Percentiles rank a stretch among this genome's conserved stretches.
Conservation (phyloP, 768 basidiomycete genomes). For the Serpula lacrymans region DNA sequence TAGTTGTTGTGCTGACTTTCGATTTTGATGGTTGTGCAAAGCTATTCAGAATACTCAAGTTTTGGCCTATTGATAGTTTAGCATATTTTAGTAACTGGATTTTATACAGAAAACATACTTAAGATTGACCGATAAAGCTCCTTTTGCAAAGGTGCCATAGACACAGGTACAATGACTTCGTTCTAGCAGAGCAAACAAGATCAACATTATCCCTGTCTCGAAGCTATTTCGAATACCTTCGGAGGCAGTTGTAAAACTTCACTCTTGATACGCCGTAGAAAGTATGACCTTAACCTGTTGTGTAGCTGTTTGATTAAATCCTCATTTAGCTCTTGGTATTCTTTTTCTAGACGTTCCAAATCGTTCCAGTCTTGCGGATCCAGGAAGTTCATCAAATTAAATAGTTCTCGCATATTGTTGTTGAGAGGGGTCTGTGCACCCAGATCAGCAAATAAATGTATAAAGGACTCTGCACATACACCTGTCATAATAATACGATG, state of each 20-base stretch:
- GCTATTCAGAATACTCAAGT: conserved; percentile 60
- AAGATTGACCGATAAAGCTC: conserved; percentile 85
- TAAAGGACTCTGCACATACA: conserved; percentile 36
- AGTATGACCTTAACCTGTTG: conserved; percentile 77
- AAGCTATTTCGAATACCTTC: conserved; percentile 52
- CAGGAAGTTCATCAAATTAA: conserved; percentile 96
- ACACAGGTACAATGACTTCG: conserved; percentile 88
- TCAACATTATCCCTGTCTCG: background rate
- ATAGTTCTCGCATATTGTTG: conserved; percentile 94
- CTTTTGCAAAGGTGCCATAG: conserved; percentile 82
- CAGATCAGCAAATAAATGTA: conserved; percentile 3
- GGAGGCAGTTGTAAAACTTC: conserved; percentile 91
- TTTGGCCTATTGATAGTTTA: conserved; percentile 51
- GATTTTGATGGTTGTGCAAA: conserved; percentile 46
- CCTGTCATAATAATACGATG: conserved; percentile 92
- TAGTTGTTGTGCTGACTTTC: conserved; percentile 23
- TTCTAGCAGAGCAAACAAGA: conserved; percentile 46
- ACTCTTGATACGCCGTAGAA: conserved; percentile 89
- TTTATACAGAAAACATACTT: conserved; percentile 42
- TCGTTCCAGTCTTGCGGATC: conserved; percentile 76
- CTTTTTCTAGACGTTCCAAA: conserved; percentile 66
- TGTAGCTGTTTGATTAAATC: conserved; percentile 81
- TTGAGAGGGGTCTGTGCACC: conserved; percentile 78
- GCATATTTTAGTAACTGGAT: conserved; percentile 8
- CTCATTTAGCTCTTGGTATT: conserved; percentile 76